Evolutionary conservation across 352 stramenopile species (phyloP).

Genomic region (Phytophthora uliginosa): DNA sequence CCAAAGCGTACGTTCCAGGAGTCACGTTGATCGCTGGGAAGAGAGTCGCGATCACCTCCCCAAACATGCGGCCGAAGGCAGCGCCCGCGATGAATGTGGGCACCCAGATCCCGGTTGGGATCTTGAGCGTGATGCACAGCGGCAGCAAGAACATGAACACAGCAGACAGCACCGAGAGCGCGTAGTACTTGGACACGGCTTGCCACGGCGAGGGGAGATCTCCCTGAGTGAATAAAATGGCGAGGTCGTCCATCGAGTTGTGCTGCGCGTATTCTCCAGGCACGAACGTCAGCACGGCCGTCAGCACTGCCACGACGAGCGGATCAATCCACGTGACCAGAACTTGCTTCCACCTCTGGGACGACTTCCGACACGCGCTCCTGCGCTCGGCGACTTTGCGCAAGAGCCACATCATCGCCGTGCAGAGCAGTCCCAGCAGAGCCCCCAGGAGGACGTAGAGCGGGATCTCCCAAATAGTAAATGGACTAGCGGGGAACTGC

Average conservation of each 20-base stretch:
- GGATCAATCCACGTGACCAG: conserved; percentile 78
- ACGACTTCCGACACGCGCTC: conserved; percentile 44
- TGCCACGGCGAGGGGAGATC: conserved; percentile 60
- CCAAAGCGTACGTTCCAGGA: conserved; percentile 83
- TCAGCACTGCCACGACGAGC: conserved; percentile 69
- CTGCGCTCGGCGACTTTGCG: conserved; percentile 62
- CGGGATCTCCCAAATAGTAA: conserved; percentile 79
- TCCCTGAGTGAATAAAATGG: conserved; percentile 66
- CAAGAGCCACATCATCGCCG: conserved; percentile 68
- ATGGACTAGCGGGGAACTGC: conserved; percentile 59
- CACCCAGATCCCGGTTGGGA: conserved; percentile 88
- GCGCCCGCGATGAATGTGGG: conserved; percentile 89
- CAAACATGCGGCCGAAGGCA: conserved; percentile 83
- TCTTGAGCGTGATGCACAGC: conserved; percentile 83
- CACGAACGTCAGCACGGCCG: conserved; percentile 76
- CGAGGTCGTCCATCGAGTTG: conserved; percentile 69
- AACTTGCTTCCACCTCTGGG: conserved; percentile 57
- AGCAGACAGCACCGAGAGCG: conserved; percentile 53
- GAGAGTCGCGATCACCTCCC: conserved; percentile 61
- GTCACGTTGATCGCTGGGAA: conserved; percentile 32
- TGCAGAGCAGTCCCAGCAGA: conserved; percentile 66
- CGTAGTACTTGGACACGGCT: conserved; percentile 75
- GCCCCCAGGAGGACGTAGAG: conserved; percentile 71
- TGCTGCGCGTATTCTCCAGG: conserved; percentile 70
- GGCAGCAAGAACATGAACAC: conserved; percentile 77